Conservation (phyloP, 495 filamentous ascomycete genomes). For the Xylaria bambusicola region DNA sequence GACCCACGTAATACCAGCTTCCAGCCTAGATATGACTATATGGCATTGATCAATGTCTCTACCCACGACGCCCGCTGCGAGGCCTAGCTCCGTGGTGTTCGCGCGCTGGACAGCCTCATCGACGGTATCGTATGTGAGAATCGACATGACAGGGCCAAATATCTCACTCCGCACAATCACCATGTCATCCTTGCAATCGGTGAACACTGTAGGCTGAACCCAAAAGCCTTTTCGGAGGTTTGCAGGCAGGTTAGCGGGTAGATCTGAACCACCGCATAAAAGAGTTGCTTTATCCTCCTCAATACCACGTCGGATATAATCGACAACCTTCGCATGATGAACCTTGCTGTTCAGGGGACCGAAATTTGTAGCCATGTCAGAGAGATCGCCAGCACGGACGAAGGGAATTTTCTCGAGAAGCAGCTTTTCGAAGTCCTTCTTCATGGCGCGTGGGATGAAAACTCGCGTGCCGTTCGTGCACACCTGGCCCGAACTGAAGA, state of each 20-base stretch:
- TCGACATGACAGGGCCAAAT: conserved; percentile 78
- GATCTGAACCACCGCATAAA: conserved; percentile 65
- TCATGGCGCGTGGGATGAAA: conserved; percentile 65
- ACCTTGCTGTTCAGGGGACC: conserved; percentile 69
- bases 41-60: conserved; percentile 71
- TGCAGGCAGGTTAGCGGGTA: conserved; percentile 47
- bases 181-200: conserved; percentile 70
- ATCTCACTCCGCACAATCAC: conserved; percentile 75
- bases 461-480: conserved; percentile 85
- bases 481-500: conserved; percentile 79
- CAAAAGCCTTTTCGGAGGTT: conserved; percentile 64
- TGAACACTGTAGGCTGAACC: conserved; percentile 73
- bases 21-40: conserved; percentile 63
- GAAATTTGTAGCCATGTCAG: conserved; percentile 71
- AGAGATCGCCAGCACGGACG: conserved; percentile 67
- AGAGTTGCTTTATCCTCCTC: conserved; percentile 68
- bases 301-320: conserved; percentile 70
- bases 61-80: conserved; percentile 80
- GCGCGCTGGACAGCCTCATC: conserved; percentile 69
- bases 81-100: conserved; percentile 70
- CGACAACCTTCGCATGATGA: conserved; percentile 69
- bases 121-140: conserved; percentile 66
- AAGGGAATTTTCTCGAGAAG: conserved; percentile 68
- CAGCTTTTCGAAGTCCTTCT: conserved; percentile 61
- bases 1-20: conserved; percentile 65